phyloP scores from a whole-genome alignment of 1,139 yeast species.

The Pichia terricola region DNA sequence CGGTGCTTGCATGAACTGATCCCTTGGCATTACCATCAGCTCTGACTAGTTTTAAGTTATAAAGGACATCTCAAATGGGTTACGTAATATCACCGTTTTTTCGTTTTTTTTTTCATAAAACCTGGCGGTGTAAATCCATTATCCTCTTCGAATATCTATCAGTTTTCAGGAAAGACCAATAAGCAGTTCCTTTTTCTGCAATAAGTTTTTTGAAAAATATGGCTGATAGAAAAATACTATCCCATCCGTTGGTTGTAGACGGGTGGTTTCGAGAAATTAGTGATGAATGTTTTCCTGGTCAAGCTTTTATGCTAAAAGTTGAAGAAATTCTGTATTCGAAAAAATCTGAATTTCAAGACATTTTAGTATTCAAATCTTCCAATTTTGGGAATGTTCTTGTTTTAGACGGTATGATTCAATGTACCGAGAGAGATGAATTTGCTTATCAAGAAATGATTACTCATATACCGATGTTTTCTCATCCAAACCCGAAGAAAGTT shows the following conservation, averaged over 20 bases:
- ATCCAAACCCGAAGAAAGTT: constrained; percentile 83
- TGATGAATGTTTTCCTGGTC: constrained; percentile 87
- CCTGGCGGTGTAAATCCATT: no score
- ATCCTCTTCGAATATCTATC: no score
- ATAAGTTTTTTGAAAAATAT: neutral
- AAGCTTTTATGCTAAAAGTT: constrained; percentile 80
- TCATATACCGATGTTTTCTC: constrained; percentile 81
- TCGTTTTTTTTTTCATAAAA: no score
- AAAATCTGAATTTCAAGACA: constrained; percentile 80
- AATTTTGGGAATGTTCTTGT: constrained; percentile 88
- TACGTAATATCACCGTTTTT: no score
- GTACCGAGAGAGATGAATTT: constrained; percentile 90
- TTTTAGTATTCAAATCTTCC: constrained; percentile 77
- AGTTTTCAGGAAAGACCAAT: no score
- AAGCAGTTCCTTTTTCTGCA: neutral
- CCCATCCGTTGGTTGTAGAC: constrained; percentile 32
- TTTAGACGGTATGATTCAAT: constrained; percentile 84
- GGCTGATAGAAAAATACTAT: neutral
- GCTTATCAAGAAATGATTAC: constrained; percentile 94
- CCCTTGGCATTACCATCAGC: no score
- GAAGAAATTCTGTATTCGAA: constrained; percentile 74
- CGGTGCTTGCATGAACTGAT: no score
- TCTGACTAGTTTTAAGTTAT: no score
- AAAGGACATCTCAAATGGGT: no score
- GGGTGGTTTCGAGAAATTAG: constrained; percentile 93